Evolutionary conservation across 2,329 filamentous ascomycete genomes (phyloP).

Genomic region (Penicillium sp.): DNA sequence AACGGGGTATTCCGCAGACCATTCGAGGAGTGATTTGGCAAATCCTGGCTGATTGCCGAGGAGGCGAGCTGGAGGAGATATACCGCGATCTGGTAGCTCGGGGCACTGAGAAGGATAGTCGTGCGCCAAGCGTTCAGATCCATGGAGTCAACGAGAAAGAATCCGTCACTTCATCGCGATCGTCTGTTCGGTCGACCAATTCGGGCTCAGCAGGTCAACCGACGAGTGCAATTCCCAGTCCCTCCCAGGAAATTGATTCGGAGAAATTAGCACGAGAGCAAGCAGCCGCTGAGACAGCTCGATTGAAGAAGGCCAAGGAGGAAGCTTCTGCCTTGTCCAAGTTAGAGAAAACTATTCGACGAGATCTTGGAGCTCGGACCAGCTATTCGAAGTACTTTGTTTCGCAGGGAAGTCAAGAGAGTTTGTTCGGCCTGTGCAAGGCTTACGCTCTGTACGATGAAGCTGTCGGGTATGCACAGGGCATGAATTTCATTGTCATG

Average conservation of each 20-base stretch:
- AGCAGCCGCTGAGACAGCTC: conserved; percentile 58
- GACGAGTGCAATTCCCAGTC: conserved; percentile 48
- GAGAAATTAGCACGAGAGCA: conserved; percentile 63
- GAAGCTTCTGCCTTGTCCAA: conserved; percentile 68
- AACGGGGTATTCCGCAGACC: conserved; percentile 85
- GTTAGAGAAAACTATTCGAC: conserved; percentile 84
- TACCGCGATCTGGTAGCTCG: conserved; percentile 75
- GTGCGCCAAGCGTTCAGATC: conserved; percentile 44
- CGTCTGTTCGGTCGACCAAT: conserved; percentile 73
- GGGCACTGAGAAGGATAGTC: conserved; percentile 67
- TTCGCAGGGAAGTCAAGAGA: conserved; percentile 84
- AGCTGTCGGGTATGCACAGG: conserved; percentile 90
- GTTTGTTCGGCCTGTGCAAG: conserved; percentile 92
- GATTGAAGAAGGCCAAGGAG: conserved; percentile 72
- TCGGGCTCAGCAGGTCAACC: conserved; percentile 57
- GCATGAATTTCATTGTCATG: conserved; percentile 98
- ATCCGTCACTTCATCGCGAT: conserved; percentile 68
- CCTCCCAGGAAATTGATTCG: conserved; percentile 54
- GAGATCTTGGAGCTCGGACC: conserved; percentile 84
- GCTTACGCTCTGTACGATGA: conserved; percentile 95
- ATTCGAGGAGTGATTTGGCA: conserved; percentile 99
- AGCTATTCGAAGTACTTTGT: conserved; percentile 96
- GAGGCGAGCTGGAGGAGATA: conserved; percentile 77
- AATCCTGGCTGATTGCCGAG: conserved; percentile 91
- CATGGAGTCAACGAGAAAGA: conserved; percentile 60